Percentiles rank a stretch among this genome's conserved stretches.
Conservation (phyloP, 225 moss, liverwort and hornwort genomes). For the Asterella californica region DNA sequence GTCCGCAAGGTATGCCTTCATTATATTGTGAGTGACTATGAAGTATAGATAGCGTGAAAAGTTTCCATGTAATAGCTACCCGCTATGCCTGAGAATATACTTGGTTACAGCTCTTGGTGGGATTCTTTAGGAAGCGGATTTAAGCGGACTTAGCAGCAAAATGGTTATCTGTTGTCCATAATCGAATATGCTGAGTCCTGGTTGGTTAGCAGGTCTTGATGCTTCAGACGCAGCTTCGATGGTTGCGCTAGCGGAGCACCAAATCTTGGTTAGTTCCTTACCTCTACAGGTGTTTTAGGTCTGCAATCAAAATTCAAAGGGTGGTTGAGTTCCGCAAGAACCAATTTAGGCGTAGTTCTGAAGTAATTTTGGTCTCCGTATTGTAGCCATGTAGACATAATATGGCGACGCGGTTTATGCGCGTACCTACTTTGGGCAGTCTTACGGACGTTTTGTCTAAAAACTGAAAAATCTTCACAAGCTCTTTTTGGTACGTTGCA, state of each 20-base stretch:
- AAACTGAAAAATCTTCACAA: background rate
- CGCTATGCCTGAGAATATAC: background rate
- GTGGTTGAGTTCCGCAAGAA: background rate
- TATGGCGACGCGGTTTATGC: background rate
- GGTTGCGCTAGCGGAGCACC: conserved; percentile 70
- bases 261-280: conserved; percentile 57
- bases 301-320: background rate
- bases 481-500: background rate
- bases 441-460: background rate
- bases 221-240: conserved; percentile 34
- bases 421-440: background rate
- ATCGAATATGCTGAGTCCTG: background rate
- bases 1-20: conserved; percentile 15
- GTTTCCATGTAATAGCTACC: background rate
- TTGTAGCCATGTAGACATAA: background rate
- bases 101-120: background rate
- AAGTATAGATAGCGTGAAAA: background rate
- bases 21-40: background rate
- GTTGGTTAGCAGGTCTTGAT: conserved; percentile 2
- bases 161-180: too few species aligned
- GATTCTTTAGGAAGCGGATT: too few species aligned
- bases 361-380: background rate
- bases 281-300: background rate
- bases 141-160: too few species aligned
- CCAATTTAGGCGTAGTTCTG: background rate